Evolutionary conservation across 2,329 filamentous ascomycete genomes (phyloP).

Genomic region (Ceratocystis cubensis): DNA sequence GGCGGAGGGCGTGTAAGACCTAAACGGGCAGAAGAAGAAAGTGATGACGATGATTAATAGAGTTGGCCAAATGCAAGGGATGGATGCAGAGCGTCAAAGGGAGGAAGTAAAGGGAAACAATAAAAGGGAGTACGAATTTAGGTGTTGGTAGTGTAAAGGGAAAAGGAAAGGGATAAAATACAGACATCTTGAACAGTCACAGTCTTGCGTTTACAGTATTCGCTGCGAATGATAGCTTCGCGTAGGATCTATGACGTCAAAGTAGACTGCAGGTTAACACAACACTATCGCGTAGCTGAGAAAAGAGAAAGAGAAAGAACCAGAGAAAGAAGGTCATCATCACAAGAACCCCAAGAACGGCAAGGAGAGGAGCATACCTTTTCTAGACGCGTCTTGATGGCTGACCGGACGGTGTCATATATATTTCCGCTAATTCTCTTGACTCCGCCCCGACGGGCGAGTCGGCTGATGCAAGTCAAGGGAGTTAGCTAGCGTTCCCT

Average conservation of each 20-base stretch:
- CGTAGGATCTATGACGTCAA: slow-evolving; percentile 35
- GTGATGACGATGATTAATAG: too few species aligned
- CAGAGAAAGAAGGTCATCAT: neutral
- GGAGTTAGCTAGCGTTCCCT: neutral
- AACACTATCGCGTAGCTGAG: neutral
- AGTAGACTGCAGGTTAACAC: neutral
- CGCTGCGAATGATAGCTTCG: slow-evolving; percentile 38
- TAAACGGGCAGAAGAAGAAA: slow-evolving; percentile 25
- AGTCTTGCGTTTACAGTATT: slow-evolving; percentile 47
- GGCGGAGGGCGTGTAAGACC: slow-evolving; percentile 41
- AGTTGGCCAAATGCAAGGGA: too few species aligned
- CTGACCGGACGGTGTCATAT: slow-evolving; percentile 48
- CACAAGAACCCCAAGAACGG: too few species aligned
- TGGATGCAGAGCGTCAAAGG: too few species aligned
- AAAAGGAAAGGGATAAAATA: slow-evolving; percentile 18
- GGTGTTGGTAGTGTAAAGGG: too few species aligned
- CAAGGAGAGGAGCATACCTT: slow-evolving; percentile 29
- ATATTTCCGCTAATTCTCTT: slow-evolving; percentile 56
- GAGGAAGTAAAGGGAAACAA: neutral
- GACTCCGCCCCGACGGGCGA: slow-evolving; percentile 64
- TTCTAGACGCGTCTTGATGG: slow-evolving; percentile 39
- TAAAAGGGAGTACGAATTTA: neutral
- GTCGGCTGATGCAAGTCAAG: slow-evolving; percentile 36
- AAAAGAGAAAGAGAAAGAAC: neutral
- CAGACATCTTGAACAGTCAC: slow-evolving; percentile 50